Evolutionary conservation across 2,329 filamentous ascomycete genomes (phyloP).

Genomic region (Pseudogymnoascus sp.): DNA sequence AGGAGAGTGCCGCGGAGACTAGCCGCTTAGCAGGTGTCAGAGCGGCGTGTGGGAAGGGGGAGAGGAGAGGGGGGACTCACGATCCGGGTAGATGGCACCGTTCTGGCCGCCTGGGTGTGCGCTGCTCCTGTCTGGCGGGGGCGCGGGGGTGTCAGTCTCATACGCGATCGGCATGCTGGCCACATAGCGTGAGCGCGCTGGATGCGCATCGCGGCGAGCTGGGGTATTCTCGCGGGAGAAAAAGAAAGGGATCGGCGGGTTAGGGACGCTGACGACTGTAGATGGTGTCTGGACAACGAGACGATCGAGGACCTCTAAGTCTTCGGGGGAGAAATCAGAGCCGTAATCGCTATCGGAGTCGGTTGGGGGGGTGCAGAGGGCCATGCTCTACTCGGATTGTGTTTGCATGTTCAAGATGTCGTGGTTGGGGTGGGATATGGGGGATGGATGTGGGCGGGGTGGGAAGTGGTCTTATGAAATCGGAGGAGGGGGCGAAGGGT

Average conservation of each 20-base stretch:
- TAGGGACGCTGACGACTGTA: slow-evolving; percentile 26
- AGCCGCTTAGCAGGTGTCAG: slow-evolving; percentile 58
- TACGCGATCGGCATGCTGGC: background rate
- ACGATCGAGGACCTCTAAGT: slow-evolving; percentile 44
- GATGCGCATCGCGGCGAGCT: slow-evolving; percentile 8
- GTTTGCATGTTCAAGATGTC: background rate
- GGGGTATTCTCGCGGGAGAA: slow-evolving; percentile 18
- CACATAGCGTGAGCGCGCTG: background rate
- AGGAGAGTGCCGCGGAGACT: slow-evolving; percentile 34
- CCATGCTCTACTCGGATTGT: background rate
- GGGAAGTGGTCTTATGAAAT: background rate
- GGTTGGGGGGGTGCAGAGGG: background rate
- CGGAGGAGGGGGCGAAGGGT: background rate
- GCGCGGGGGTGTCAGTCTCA: background rate
- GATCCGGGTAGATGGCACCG: slow-evolving; percentile 42
- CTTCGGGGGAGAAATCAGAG: slow-evolving; percentile 51
- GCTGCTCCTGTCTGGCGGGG: slow-evolving; percentile 11
- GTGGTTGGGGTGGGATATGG: background rate
- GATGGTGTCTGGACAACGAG: slow-evolving; percentile 29
- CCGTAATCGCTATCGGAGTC: slow-evolving; percentile 49
- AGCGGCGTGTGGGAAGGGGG: slow-evolving; percentile 20
- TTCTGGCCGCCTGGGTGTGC: slow-evolving; percentile 3
- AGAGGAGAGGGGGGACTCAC: slow-evolving; percentile 34
- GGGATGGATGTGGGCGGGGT: background rate
- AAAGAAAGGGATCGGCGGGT: slow-evolving; percentile 1